phyloP scores from a whole-genome alignment of 495 filamentous ascomycete genomes.

The Penicillium taxi region DNA sequence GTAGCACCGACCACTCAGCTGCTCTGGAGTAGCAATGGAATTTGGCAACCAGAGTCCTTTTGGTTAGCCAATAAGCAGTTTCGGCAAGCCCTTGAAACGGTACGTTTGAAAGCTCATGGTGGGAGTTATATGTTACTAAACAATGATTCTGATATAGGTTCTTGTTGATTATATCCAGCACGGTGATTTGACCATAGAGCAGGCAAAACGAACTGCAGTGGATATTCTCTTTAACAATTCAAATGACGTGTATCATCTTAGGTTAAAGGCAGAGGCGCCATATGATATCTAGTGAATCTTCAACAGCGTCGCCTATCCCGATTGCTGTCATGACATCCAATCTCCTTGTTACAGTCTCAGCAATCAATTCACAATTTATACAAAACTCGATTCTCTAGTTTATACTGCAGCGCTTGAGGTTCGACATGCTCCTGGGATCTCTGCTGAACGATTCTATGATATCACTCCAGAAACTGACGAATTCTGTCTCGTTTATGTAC shows the following conservation, averaged over 20 bases:
- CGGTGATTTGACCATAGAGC: conserved; percentile 46
- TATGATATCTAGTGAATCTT: background rate
- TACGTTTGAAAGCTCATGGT: conserved; percentile 14
- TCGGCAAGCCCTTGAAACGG: conserved; percentile 61
- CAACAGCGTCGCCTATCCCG: background rate
- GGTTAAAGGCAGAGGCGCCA: conserved; percentile 8
- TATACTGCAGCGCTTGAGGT: conserved; percentile 63
- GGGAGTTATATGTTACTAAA: background rate
- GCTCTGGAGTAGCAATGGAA: conserved; percentile 79
- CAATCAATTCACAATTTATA: conserved; percentile 29
- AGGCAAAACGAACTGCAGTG: conserved; percentile 51
- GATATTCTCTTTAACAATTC: conserved; percentile 66
- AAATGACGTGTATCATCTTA: conserved; percentile 55
- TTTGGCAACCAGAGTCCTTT: conserved; percentile 78
- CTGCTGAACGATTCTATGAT: too few relatives aligned
- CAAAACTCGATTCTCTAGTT: conserved; percentile 67
- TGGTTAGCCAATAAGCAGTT: conserved; percentile 72
- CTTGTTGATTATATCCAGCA: conserved; percentile 53
- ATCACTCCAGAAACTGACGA: too few relatives aligned
- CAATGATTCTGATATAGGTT: conserved; percentile 31
- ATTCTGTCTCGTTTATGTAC: too few relatives aligned
- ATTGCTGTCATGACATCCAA: background rate
- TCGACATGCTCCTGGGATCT: too few relatives aligned
- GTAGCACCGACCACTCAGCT: conserved; percentile 69
- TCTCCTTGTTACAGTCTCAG: conserved; percentile 20